Evolutionary conservation across 225 moss, liverwort and hornwort genomes (phyloP).

Genomic region (Sphagnum contortum): DNA sequence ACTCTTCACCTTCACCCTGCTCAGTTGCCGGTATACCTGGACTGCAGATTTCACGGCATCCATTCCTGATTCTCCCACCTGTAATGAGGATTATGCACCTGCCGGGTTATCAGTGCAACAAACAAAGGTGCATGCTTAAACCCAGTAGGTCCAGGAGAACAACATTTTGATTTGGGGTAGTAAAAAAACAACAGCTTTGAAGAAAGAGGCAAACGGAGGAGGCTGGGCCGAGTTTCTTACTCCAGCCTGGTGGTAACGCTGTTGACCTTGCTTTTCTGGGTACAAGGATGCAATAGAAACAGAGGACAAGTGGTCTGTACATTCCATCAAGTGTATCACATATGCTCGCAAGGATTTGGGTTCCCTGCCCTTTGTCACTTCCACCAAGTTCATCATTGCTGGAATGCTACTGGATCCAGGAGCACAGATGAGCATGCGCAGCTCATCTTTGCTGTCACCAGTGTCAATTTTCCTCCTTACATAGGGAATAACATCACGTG

Average conservation of each 20-base stretch:
- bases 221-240: conserved; percentile 10
- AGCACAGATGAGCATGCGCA: conserved; percentile 57
- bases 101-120: conserved; percentile 6
- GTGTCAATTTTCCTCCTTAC: conserved; percentile 35
- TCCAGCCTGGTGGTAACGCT: conserved; percentile 9
- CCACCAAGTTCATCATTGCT: conserved; percentile 47
- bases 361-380: conserved; percentile 35
- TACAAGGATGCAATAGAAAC: conserved; percentile 29
- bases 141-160: neutral
- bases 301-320: conserved; percentile 51
- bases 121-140: conserved; percentile 1
- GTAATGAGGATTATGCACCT: too few relatives aligned
- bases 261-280: conserved; percentile 1
- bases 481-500: conserved; percentile 43
- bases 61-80: conserved; percentile 14
- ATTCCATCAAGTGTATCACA: conserved; percentile 51
- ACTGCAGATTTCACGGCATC: conserved; percentile 40
- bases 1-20: conserved; percentile 27
- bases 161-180: neutral
- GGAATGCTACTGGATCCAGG: conserved; percentile 34
- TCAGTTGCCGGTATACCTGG: conserved; percentile 36
- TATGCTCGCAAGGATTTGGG: conserved; percentile 25
- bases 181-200: neutral
- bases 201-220: neutral
- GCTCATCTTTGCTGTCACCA: conserved; percentile 26